A percentile compares a stretch with the other conserved stretches of the same genome.
Evolutionary conservation across 73 alveolate genomes (phyloP).

Genomic region (Loxodes magnus): DNA sequence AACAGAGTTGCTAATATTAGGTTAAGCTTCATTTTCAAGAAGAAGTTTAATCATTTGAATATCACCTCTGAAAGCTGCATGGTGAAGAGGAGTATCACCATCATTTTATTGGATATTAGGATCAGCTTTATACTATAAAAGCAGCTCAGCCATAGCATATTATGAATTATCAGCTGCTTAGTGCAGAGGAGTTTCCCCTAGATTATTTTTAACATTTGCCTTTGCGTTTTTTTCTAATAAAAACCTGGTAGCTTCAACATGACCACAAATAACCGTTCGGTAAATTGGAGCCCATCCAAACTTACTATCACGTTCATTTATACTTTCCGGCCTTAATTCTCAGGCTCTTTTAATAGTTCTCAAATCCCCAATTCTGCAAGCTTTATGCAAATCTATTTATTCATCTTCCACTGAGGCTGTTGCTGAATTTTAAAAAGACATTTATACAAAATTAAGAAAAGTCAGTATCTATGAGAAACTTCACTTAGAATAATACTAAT

Average conservation of each 20-base stretch:
- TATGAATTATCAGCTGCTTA: constrained; percentile 39
- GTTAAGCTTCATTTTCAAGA: constrained; percentile 50
- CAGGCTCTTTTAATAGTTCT: background rate
- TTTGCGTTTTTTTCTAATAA: constrained; percentile 54
- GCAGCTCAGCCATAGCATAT: constrained; percentile 40
- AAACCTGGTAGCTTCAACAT: constrained; percentile 57
- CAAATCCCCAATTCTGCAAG: constrained; percentile 10
- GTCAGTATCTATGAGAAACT: no score
- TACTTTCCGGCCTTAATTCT: background rate
- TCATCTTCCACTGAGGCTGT: no score
- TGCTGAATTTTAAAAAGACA: no score
- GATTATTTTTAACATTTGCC: constrained; percentile 42
- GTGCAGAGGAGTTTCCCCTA: constrained; percentile 56
- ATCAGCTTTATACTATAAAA: constrained; percentile 37
- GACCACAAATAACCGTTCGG: constrained; percentile 59
- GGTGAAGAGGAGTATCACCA: constrained; percentile 67
- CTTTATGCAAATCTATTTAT: constrained; percentile 2
- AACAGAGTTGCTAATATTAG: constrained; percentile 31
- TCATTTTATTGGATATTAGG: constrained; percentile 42
- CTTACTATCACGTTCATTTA: constrained; percentile 12
- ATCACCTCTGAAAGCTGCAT: constrained; percentile 79
- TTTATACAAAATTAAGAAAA: no score
- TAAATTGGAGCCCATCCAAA: constrained; percentile 57
- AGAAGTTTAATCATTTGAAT: constrained; percentile 42
- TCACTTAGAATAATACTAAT: no score